Base-by-base conservation (phyloP, 768 basidiomycete species). In the Boletus coccyginus region DNA sequence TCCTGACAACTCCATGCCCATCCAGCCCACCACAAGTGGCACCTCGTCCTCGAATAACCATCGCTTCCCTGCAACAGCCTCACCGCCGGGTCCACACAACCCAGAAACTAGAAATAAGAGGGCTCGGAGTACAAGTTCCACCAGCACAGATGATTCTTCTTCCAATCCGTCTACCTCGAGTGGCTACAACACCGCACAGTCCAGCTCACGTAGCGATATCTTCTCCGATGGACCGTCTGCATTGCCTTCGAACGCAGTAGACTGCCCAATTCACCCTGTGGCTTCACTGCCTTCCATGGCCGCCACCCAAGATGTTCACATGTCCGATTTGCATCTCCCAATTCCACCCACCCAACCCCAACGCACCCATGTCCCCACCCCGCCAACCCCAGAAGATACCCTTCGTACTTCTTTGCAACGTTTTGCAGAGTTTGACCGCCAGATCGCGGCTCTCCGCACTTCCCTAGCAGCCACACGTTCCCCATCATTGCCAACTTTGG, bases 31-130 rank as follows among this genome's bases (percentile, higher is more conserved):
- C 29, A 47, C 65, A 10, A 71, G 65, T 57, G 69, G 67, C 56
- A 67, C 69, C n/a, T 58, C 64, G n/a, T 57, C 70, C 16, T 57
- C 60, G 10, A 55, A 39, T 46, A 50, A 41, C 35, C 54, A 29
- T 33, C 65, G 54, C 39, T 57, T 60, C 21, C 29, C 64, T 14
- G 16, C 66, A 2, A 24, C 54, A 27, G 9, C 53, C 27, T 50
- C 39, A 3, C 38, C 53, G 6, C 24, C 48, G 39, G 50, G 52
- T 65, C 62, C 64, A 68, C 73, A 66, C 50, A 73, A 73, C 62
- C 74, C 76, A 46, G 78, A 80, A 60, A 75, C 81, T 52, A 78
- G 82, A 55, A 83, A 78, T 58, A 85, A 85, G 69, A 71, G 84
- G 33, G 81, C 84, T 5, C 72, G 84, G 45, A 84, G 83, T 57